Conservation (phyloP, 2,329 filamentous ascomycete species). For the Tolypocladium tundrense region DNA sequence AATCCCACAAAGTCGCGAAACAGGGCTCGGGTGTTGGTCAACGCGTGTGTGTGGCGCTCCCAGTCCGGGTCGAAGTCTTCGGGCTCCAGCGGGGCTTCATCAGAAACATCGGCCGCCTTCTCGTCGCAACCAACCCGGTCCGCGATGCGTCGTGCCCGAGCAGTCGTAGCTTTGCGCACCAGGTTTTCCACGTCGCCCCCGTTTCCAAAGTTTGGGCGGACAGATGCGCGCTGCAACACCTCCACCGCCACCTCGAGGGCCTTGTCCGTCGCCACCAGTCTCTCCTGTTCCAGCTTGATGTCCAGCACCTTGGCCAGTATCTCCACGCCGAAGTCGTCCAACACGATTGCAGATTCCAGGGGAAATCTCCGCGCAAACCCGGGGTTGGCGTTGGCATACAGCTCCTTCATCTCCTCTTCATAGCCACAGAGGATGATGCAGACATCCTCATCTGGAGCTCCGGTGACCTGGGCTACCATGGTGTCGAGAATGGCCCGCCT, state of each 20-base stretch:
- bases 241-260: too few species aligned
- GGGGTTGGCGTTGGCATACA: slow-evolving; percentile 67
- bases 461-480: slow-evolving; percentile 64
- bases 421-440: slow-evolving; percentile 67
- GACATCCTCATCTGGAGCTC: slow-evolving; percentile 57
- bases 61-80: too few species aligned
- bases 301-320: slow-evolving; percentile 52
- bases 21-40: too few species aligned
- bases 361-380: slow-evolving; percentile 59
- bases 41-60: too few species aligned
- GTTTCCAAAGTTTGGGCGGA: too few species aligned
- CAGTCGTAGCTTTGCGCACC: too few species aligned
- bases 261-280: slow-evolving; percentile 36
- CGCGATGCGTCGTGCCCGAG: too few species aligned
- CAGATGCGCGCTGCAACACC: too few species aligned
- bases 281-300: slow-evolving; percentile 49
- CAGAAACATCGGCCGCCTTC: too few species aligned
- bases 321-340: slow-evolving; percentile 54
- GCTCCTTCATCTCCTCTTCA: slow-evolving; percentile 54
- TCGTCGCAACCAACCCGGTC: too few species aligned
- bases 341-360: slow-evolving; percentile 51
- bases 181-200: too few species aligned
- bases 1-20: slow-evolving; percentile 7
- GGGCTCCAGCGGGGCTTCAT: too few species aligned
- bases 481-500: slow-evolving; percentile 62